Conservation (phyloP, 371 early-diverging fungal species). For the Apophysomyces trapeziformis region DNA sequence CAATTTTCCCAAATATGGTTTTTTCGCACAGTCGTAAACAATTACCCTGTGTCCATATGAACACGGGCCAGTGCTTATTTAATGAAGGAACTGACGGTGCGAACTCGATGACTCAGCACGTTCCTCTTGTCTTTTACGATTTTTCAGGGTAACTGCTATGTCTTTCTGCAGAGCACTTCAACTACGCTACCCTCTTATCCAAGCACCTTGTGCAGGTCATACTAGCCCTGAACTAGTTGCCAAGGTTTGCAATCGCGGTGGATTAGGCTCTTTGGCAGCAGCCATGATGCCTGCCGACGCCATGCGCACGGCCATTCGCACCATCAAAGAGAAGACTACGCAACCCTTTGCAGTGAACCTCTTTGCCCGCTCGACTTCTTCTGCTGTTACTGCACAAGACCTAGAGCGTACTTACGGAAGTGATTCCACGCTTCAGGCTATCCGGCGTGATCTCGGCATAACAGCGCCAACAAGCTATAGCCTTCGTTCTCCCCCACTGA, state of each 20-base stretch:
- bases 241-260: conserved; percentile 47
- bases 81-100: too few relatives aligned
- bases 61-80: too few relatives aligned
- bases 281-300: conserved; percentile 35
- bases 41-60: too few relatives aligned
- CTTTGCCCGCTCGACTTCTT: conserved; percentile 30
- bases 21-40: too few relatives aligned
- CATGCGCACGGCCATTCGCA: conserved; percentile 39
- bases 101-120: not conserved
- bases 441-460: conserved; percentile 34
- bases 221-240: conserved; percentile 38
- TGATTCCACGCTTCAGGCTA: conserved; percentile 28
- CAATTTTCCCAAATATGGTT: too few relatives aligned
- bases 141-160: not conserved
- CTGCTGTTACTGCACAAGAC: conserved; percentile 23
- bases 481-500: conserved; percentile 45
- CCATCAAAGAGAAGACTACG: conserved; percentile 33
- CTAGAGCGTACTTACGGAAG: conserved; percentile 35
- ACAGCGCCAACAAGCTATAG: conserved; percentile 29
- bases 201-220: conserved; percentile 52
- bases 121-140: not conserved
- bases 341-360: conserved; percentile 51
- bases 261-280: conserved; percentile 45
- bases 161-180: conserved; percentile 16
- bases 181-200: conserved; percentile 44